Evolutionary conservation across 495 filamentous ascomycete genomes (phyloP), one percentile per base, ranked within the genome.

Genomic region (Astrothelium macrocarpum): DNA sequence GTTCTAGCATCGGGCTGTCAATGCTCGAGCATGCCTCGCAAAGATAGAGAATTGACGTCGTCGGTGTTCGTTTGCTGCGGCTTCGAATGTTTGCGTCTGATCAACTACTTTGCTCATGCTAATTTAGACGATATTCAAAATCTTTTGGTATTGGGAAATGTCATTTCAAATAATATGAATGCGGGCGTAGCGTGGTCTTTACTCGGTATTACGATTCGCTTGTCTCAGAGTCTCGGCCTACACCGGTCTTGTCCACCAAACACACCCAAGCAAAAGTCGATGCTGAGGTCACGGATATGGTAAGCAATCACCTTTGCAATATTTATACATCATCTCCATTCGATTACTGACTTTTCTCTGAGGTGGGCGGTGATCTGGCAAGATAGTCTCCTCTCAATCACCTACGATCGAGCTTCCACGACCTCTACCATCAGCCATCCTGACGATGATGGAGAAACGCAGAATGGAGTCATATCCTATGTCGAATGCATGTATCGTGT

Each of bases 1-100:
- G 85, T 90, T 0, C 78, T 94, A 29, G 90, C 88, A 0, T 89
- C 89, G 32, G 89, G 88, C 18, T 88, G 86, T n/a, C 90, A 94
- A 71, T 91, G 87, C 60, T 88, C 88, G 2, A 84, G 86, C 67
- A 78, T 87, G 7, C 83, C 87, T 14, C 76, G 78, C 39, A 82
- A 81, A 68, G 81, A 86, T 62, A 63, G 81, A 61, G 81, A 84
- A 64, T 70, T 83, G 65, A 83, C 80, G 5, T 85, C 82, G 0
- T 82, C 84, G 64, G 81, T 84, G 43, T 85, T 84, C 68, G 81
- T 84, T 1, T 86, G 83, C 68, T 86, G 83, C 68, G 81, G 81
- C 25, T 85, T 85, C 59, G 83, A 86, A 66, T 84, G 82, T 65
- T 79, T 86, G 25, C 80, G 83, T 18, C 79, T 83, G 72, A 81